Evolutionary conservation across 2,329 filamentous ascomycete species (phyloP).

Genomic region (Ambrosiella cleistominuta): DNA sequence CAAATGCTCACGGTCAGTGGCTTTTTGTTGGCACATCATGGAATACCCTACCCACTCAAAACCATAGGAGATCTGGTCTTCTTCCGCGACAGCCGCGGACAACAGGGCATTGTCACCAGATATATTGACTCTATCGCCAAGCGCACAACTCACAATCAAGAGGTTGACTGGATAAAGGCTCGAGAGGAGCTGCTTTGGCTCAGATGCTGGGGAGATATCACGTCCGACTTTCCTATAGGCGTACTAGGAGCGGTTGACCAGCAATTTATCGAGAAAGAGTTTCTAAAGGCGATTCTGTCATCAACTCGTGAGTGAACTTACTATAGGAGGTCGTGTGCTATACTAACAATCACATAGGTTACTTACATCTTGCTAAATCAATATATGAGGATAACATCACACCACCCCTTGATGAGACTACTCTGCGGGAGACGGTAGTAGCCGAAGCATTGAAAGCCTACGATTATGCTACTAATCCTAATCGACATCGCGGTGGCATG

Average conservation of each 20-base stretch:
- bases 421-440: conserved; percentile 43
- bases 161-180: conserved; percentile 43
- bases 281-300: conserved; percentile 49
- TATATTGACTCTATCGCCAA: conserved; percentile 36
- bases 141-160: conserved; percentile 38
- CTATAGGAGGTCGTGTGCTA: neutral
- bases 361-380: conserved; percentile 43
- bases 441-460: conserved; percentile 51
- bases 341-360: conserved; percentile 21
- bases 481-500: conserved; percentile 55
- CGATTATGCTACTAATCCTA: conserved; percentile 69
- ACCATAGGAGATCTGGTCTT: conserved; percentile 46
- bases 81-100: conserved; percentile 44
- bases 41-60: conserved; percentile 32
- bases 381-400: conserved; percentile 39
- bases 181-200: conserved; percentile 56
- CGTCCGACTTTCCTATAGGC: conserved; percentile 32
- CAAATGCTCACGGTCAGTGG: conserved; percentile 35
- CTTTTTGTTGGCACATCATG: conserved; percentile 34
- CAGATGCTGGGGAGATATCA: conserved; percentile 47
- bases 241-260: conserved; percentile 42
- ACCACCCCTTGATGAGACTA: conserved; percentile 29
- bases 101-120: conserved; percentile 39
- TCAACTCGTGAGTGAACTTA: conserved; percentile 34
- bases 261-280: conserved; percentile 49